phyloP scores from a whole-genome alignment of 2,329 filamentous ascomycete genomes.

The Sporothrix inflata region DNA sequence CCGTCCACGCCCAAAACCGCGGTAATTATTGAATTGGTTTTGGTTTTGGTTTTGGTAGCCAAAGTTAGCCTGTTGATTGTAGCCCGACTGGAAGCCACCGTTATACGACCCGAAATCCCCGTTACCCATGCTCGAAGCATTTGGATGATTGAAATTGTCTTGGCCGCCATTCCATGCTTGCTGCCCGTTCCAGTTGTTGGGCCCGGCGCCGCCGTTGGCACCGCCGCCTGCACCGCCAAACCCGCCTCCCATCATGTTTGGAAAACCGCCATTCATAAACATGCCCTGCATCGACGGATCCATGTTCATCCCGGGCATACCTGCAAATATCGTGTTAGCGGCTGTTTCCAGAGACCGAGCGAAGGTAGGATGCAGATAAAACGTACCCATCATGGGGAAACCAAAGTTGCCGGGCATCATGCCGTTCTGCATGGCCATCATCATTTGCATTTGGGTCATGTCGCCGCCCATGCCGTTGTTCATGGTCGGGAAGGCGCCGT shows the following conservation, averaged over 20 bases:
- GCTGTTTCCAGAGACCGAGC: neutral
- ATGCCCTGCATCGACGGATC: slow-evolving; percentile 78
- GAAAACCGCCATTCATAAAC: slow-evolving; percentile 75
- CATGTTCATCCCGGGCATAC: slow-evolving; percentile 84
- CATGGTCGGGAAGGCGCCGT: slow-evolving; percentile 47
- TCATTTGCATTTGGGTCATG: slow-evolving; percentile 78
- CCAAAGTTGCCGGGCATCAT: slow-evolving; percentile 60
- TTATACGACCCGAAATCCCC: slow-evolving; percentile 81
- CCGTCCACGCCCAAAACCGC: slow-evolving; percentile 66
- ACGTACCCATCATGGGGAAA: slow-evolving; percentile 82
- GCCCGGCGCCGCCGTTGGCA: too few species aligned
- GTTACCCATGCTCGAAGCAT: slow-evolving; percentile 77
- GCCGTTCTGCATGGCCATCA: slow-evolving; percentile 76
- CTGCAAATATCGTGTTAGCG: slow-evolving; percentile 45
- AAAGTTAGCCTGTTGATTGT: slow-evolving; percentile 84
- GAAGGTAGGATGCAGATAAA: neutral
- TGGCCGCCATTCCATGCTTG: slow-evolving; percentile 82
- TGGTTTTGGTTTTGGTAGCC: slow-evolving; percentile 64
- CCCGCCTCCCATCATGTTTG: slow-evolving; percentile 74
- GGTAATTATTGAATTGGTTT: slow-evolving; percentile 75
- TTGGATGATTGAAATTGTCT: slow-evolving; percentile 89
- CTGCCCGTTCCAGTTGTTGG: slow-evolving; percentile 51
- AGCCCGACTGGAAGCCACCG: slow-evolving; percentile 76
- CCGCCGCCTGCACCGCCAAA: slow-evolving; percentile 58
- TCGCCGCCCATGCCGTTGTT: slow-evolving; percentile 52